Percentiles rank a stretch among this genome's conserved stretches.
phyloP scores from a whole-genome alignment of 2,329 filamentous ascomycete species.

The Coniochaeta sp. region DNA sequence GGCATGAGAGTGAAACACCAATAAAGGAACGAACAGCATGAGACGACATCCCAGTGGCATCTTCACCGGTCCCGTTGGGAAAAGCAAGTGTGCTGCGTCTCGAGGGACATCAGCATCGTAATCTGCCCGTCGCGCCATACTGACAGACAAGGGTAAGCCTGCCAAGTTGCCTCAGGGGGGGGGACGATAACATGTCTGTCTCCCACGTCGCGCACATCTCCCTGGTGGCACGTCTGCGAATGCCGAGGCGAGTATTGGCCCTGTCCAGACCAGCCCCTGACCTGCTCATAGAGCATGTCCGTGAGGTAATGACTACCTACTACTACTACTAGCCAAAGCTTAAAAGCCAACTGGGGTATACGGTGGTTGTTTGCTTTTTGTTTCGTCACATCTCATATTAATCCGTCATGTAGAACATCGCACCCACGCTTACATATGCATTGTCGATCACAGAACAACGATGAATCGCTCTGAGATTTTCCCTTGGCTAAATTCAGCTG shows the following conservation, averaged over 20 bases:
- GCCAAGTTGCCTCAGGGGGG: neutral
- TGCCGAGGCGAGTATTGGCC: neutral
- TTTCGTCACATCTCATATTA: neutral
- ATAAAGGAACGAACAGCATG: neutral
- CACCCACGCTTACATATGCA: neutral
- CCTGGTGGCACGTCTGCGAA: neutral
- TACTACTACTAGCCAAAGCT: no score
- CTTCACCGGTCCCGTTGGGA: neutral
- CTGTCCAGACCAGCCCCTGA: neutral
- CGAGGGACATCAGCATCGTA: neutral
- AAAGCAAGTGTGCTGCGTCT: neutral
- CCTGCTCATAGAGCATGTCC: no score
- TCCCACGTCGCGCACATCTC: neutral
- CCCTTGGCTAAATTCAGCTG: neutral
- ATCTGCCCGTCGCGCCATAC: neutral
- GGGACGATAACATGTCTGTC: neutral
- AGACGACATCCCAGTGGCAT: neutral
- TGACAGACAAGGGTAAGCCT: neutral
- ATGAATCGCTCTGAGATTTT: neutral
- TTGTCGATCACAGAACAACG: neutral
- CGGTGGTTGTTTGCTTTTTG: neutral
- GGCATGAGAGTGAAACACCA: neutral
- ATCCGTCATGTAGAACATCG: no score
- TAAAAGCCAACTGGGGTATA: no score
- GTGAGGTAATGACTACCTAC: no score